These are phyloP conservation scores for Panaeolus papilionaceus DNA, from an alignment of 768 basidiomycete genomes.

Conservation along the genomic window DNA sequence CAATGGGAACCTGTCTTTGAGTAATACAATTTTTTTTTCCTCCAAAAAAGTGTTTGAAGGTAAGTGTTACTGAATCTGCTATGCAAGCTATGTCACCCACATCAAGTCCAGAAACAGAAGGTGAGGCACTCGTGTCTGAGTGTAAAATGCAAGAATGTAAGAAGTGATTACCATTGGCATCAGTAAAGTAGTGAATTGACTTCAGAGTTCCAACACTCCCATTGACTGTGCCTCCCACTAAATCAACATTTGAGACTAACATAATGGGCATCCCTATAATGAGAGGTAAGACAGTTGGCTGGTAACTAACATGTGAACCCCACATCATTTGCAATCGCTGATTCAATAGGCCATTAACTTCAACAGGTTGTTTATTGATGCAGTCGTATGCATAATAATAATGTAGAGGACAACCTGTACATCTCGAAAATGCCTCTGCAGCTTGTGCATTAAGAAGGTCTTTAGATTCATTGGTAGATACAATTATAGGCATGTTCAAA, in stretches of 20 bases:
- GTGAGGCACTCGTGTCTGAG: slow-evolving; percentile 14
- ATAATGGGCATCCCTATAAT: slow-evolving; percentile 47
- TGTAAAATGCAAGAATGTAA: slow-evolving; percentile 33
- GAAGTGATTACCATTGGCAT: slow-evolving; percentile 26
- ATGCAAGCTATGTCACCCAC: slow-evolving; percentile 29
- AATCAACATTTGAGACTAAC: slow-evolving; percentile 42
- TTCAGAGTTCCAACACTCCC: slow-evolving; percentile 34
- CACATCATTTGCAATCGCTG: slow-evolving; percentile 23
- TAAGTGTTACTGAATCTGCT: slow-evolving; percentile 27
- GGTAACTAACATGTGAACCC: slow-evolving; percentile 35
- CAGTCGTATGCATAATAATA: slow-evolving; percentile 39
- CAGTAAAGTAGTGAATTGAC: slow-evolving; percentile 30
- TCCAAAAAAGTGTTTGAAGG: slow-evolving; percentile 28
- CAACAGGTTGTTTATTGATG: slow-evolving; percentile 15
- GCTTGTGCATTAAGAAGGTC: slow-evolving; percentile 41
- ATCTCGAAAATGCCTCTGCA: slow-evolving; percentile 31
- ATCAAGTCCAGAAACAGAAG: slow-evolving; percentile 25
- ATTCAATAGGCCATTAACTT: slow-evolving; percentile 14
- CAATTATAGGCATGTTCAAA: slow-evolving; percentile 40
- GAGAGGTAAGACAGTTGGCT: slow-evolving; percentile 39
- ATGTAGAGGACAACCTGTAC: slow-evolving; percentile 23
- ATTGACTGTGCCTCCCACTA: slow-evolving; percentile 43
- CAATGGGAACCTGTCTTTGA: slow-evolving; percentile 40
- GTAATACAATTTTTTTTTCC: slow-evolving; percentile 27
- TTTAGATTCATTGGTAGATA: slow-evolving; percentile 41